Evolutionary conservation across 148 eudicot species (phyloP), one percentile per base, ranked within the genome.

Genomic region (Amaranthus cruentus): DNA sequence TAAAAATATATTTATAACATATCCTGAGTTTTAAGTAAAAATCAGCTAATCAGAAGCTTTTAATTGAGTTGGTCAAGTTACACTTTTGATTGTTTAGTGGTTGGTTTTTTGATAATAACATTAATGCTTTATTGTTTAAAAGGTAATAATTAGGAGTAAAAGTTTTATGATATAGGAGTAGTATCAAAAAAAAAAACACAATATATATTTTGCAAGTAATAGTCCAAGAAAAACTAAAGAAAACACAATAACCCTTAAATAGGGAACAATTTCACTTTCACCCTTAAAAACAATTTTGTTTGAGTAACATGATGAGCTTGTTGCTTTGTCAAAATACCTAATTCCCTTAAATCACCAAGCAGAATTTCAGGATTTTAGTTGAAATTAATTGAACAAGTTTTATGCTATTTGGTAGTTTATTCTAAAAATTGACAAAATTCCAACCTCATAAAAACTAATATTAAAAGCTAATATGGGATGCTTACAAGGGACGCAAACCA

Each of bases 401-500:
- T 73, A 66, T 46, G 49, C 13, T 54, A 58, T 57, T 43, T 51
- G 47, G 18, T 38, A 72, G 13, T 11, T 67, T 54, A 55, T 65
- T 18, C 70, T 66, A 65, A 38, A 42, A 49, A 63, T 50, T 51
- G 53, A 62, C 75, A 63, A 57, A 70, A 50, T 58, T 64, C 82
- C 75, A 75, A 70, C 7, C 5, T 21, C 69, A 44, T 53, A 66
- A 59, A 73, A 62, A 12, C 50, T 54, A 18, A 75, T 48, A 42
- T 13, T 11, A 38, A 61, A 28, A 63, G 48, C 55, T 5, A 21
- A 50, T 67, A 63, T 13, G n/a, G 44, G 18, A 73, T 55, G 77
- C 81, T 78, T 78, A 70, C 73, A 78, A 61, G n/a, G 48, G 68
- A 78, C 73, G 81, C 69, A 68, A 78, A 58, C 38, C 48, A 66